A percentile compares a stretch with the other conserved stretches of the same genome.
These are phyloP conservation scores for Podospora tetraspora DNA, from an alignment of 495 filamentous ascomycete species.

Conservation along the genomic window DNA sequence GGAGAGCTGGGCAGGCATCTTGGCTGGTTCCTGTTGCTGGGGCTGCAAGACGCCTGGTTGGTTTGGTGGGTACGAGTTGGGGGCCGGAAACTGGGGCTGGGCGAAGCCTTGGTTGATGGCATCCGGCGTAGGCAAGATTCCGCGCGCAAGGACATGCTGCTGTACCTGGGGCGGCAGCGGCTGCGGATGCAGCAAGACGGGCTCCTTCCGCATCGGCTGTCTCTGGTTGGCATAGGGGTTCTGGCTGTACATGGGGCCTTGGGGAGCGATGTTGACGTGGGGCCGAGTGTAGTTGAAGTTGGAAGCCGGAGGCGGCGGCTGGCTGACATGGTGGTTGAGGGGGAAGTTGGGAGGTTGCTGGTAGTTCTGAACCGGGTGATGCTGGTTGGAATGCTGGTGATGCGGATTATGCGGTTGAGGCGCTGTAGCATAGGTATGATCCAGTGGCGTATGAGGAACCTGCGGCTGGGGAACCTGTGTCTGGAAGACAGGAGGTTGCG, in stretches of 20 bases:
- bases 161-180: slow-evolving; percentile 49
- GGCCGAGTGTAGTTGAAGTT: slow-evolving; percentile 18
- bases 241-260: slow-evolving; percentile 24
- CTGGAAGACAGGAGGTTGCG: slow-evolving; percentile 2
- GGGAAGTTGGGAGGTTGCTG: slow-evolving; percentile 44
- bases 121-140: slow-evolving; percentile 27
- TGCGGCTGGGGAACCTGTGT: slow-evolving; percentile 14
- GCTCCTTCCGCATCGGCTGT: slow-evolving; percentile 31
- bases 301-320: slow-evolving; percentile 11
- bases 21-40: slow-evolving; percentile 47
- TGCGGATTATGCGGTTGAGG: slow-evolving; percentile 36
- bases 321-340: slow-evolving; percentile 24
- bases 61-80: slow-evolving; percentile 8
- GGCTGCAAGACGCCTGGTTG: slow-evolving; percentile 40
- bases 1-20: slow-evolving; percentile 54
- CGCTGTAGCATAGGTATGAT: slow-evolving; percentile 34
- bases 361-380: slow-evolving; percentile 30
- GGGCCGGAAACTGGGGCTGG: slow-evolving; percentile 38
- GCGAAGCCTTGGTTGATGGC: slow-evolving; percentile 31
- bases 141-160: slow-evolving; percentile 36
- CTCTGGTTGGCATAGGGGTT: slow-evolving; percentile 22
- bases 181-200: slow-evolving; percentile 49
- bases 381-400: slow-evolving; percentile 37
- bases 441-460: slow-evolving; percentile 37
- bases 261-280: slow-evolving; percentile 17